Evolutionary conservation across 768 basidiomycete species (phyloP), one percentile per base, ranked within the genome.

Genomic region (Russula compacta): DNA sequence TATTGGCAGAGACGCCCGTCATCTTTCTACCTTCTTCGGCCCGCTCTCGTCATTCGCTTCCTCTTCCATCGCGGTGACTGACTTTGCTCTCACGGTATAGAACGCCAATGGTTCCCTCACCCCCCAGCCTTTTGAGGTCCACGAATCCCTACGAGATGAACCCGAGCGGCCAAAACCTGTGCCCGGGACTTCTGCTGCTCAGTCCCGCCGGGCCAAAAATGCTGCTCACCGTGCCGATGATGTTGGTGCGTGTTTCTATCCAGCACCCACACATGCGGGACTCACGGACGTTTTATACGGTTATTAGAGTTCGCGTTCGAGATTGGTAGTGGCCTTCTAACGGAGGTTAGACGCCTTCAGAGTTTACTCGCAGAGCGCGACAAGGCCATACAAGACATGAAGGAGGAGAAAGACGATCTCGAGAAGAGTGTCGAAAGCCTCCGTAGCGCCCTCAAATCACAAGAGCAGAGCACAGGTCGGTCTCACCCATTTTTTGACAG

Each of bases 231-330:
- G 92, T 65, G 87, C 89, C 49, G 87, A 93, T 71, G 90, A 94
- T 70, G 89, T 92, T 66, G 89, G 90, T 89, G 68, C 70, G 88
- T 81, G 51, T 3, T 29, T 53, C 39, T 44, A 32, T 42, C 32
- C 35, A 33, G 47, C 33, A 24, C 44, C 12, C 17, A n/a, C 53
- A 14, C 33, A 21, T 33, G 46, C 38, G 19, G 19, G 29, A 53
- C 21, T 58, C 39, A 47, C n/a, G 5, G 21, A 38, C 14, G n/a
- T 50, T 15, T 24, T 19, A 29, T 47, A 6, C 66, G 63, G 57
- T 65, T 67, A 69, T 70, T 75, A 89, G 95, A 97, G 77, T 98
- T 98, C 67, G 95, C 95, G 43, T 95, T 97, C 68, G 95, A 98
- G 77, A 98, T 98, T 59, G 95, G 95, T 7, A 94, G 91, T 65